Conservation (phyloP, 192 early-diverging fungal species). For the Backusella australiensis region DNA sequence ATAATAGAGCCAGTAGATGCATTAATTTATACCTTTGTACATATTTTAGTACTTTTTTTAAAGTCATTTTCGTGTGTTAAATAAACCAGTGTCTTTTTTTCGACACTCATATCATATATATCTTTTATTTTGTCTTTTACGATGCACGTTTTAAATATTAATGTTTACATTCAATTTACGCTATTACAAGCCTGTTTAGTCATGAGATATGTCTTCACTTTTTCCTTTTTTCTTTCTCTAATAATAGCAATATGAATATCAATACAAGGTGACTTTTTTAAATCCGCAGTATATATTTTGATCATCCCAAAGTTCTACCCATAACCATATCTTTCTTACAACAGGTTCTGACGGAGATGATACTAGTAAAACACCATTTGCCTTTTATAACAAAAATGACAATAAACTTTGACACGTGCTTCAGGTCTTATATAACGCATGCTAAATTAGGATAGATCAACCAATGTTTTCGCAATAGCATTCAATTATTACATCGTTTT, state of each 20-base stretch:
- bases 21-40: constrained; percentile 5
- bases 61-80: neutral
- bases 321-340: no score
- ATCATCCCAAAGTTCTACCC: neutral
- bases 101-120: neutral
- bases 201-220: no score
- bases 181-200: no score
- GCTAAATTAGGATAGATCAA: neutral
- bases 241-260: no score
- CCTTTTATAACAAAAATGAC: neutral
- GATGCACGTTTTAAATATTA: neutral
- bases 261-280: no score
- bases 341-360: neutral
- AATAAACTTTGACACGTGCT: neutral
- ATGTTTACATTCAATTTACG: no score
- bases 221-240: no score
- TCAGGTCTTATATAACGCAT: neutral
- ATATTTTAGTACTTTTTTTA: neutral
- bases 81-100: neutral
- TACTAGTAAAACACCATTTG: neutral
- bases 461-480: neutral
- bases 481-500: neutral
- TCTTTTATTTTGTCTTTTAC: neutral
- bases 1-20: neutral
- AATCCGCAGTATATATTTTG: neutral